Conservation (phyloP, 257 asterid genomes). For the Orobanche coerulescens region DNA sequence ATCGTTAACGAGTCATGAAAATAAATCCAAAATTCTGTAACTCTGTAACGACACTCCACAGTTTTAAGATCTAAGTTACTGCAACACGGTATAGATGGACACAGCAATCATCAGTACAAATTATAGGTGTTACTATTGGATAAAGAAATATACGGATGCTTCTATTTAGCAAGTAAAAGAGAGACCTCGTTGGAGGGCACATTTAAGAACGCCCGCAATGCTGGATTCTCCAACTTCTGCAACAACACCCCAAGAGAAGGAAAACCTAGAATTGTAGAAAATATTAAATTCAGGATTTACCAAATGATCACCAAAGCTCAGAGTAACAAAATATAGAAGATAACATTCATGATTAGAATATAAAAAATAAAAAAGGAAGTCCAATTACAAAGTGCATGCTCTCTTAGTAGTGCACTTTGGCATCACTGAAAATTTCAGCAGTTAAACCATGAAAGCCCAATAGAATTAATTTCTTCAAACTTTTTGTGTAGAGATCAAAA, state of each 20-base stretch:
- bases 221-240: constrained; percentile 98
- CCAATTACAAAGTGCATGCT: constrained; percentile 3
- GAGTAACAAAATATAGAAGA: neutral
- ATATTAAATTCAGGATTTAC: constrained; percentile 3
- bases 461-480: neutral
- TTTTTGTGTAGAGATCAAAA: neutral
- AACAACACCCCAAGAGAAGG: constrained; percentile 87
- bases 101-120: neutral
- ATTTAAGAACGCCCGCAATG: constrained; percentile 75
- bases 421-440: neutral
- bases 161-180: constrained; percentile 18
- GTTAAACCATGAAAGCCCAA: neutral
- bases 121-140: constrained; percentile 15
- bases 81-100: neutral
- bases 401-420: constrained; percentile 9
- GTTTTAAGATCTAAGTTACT: neutral
- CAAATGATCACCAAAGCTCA: constrained; percentile 3
- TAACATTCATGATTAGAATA: constrained; percentile 2
- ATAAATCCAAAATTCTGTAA: neutral
- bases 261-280: constrained; percentile 52
- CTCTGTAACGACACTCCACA: constrained; percentile 2
- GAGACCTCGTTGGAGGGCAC: constrained; percentile 82
- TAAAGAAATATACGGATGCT: constrained; percentile 11
- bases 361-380: neutral
- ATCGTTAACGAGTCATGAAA: neutral